These are phyloP conservation scores for Phytophthora europaea DNA, from an alignment of 352 stramenopile species.

Conservation along the genomic window DNA sequence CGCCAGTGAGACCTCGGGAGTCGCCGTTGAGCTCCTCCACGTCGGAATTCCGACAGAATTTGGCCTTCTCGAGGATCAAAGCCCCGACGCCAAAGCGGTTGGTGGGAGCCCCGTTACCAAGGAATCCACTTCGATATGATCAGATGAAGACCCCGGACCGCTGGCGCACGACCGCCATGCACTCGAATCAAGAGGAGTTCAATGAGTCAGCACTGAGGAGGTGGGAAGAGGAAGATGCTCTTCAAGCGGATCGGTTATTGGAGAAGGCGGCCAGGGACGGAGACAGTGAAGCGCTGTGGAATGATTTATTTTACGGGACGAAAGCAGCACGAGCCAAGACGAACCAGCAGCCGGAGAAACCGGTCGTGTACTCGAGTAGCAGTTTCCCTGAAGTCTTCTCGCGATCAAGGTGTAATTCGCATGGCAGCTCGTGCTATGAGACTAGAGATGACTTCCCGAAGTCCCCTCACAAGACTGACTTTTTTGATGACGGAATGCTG, in stretches of 20 bases:
- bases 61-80: conserved; percentile 35
- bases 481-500: not conserved
- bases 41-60: conserved; percentile 28
- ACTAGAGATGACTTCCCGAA: conserved; percentile 3
- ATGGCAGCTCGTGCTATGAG: conserved; percentile 25
- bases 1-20: conserved; percentile 38
- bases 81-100: conserved; percentile 20
- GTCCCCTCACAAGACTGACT: conserved; percentile 1
- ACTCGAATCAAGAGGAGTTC: conserved; percentile 34
- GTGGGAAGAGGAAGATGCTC: conserved; percentile 36
- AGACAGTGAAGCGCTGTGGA: conserved; percentile 45
- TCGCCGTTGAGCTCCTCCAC: conserved; percentile 19
- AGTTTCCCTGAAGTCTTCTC: conserved; percentile 37
- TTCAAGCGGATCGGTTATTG: conserved; percentile 38
- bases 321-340: conserved; percentile 30
- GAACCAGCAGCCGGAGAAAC: conserved; percentile 27
- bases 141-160: conserved; percentile 46
- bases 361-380: conserved; percentile 33
- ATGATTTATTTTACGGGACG: conserved; percentile 48
- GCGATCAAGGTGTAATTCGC: conserved; percentile 14
- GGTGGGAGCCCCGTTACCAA: conserved; percentile 11
- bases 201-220: conserved; percentile 27
- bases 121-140: conserved; percentile 21
- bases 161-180: conserved; percentile 42
- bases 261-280: conserved; percentile 37